These are phyloP conservation scores for Thielaviopsis ethacetica DNA, from an alignment of 2,329 filamentous ascomycete species.

Conservation along the genomic window DNA sequence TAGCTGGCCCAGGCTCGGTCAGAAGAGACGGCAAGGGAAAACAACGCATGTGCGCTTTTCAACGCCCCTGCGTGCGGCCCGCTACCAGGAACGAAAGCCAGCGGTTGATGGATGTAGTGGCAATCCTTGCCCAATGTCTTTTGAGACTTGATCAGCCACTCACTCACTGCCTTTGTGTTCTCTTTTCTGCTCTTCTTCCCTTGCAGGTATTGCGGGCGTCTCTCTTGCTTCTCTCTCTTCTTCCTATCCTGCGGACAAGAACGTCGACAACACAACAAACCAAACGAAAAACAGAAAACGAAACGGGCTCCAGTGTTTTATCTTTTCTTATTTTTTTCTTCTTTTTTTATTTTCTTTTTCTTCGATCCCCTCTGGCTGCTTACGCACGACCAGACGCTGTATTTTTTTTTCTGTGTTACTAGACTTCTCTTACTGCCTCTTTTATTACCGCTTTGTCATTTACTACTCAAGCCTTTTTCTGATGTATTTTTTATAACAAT, in stretches of 20 bases:
- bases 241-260: neutral
- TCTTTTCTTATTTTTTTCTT: neutral
- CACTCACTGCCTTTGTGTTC: neutral
- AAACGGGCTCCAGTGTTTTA: neutral
- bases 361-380: neutral
- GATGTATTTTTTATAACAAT: neutral
- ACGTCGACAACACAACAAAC: neutral
- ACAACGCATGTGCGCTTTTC: neutral
- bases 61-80: neutral
- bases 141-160: neutral
- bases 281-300: no score
- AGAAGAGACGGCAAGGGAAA: neutral
- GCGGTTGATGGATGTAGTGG: neutral
- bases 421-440: neutral
- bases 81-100: neutral
- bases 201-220: no score
- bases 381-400: neutral
- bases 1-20: no score
- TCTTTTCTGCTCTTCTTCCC: no score
- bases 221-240: neutral
- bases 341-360: neutral
- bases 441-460: neutral
- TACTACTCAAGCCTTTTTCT: neutral
- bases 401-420: neutral
- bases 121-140: neutral